Base-by-base conservation (phyloP, 108 stramenopile species). In the Pseudonitzschia pungens region DNA sequence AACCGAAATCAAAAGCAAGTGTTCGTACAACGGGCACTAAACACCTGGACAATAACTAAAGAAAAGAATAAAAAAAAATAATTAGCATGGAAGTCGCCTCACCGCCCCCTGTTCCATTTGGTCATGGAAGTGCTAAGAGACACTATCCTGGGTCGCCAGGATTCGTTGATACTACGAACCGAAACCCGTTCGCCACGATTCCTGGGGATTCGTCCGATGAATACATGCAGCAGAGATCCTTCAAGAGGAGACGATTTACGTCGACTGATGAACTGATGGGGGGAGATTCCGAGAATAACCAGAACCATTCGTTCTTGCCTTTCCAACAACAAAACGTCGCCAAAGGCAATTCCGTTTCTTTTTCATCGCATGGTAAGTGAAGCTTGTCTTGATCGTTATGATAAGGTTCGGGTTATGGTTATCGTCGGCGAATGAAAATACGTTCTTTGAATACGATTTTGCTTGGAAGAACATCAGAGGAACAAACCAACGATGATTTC, bases 51-150 rank as follows among this genome's bases (percentile, higher is more conserved):
- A 56, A 56, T 27, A 56, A 56, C 0, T 20, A 56, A 26, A 14
- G 20, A 36, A 60, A 29, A 16, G 32, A 10, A 60, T 60, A 0
- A 60, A 29, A 60, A 60, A 7, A 10, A 60, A 33, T 18, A 26
- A 31, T 29, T 29, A 82, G 31, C 27, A 92, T 92, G 90, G 90
- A 92, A 70, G 88, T 92, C 41, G 90, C 86, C 20, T 87, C 88
- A 75, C 90, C 90, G 20, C 65, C 44, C n/a, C 41, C 65, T 10
- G 51, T 89, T 27, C 42, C 81, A 33, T 90, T 90, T 44, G 77
- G 58, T 26, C 80, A 71, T 18, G 36, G 72, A 12, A 65, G 53
- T 42, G 76, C 74, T 33, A 93, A 93, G 80, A 79, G 92, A 26
- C 76, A 80, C 32, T 81, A 86, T 65, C 78, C 80, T 48, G 86